Evolutionary conservation across 805 yeast genomes (phyloP), one percentile per base, ranked within the genome.

Genomic region (Yamadazyma sp.): DNA sequence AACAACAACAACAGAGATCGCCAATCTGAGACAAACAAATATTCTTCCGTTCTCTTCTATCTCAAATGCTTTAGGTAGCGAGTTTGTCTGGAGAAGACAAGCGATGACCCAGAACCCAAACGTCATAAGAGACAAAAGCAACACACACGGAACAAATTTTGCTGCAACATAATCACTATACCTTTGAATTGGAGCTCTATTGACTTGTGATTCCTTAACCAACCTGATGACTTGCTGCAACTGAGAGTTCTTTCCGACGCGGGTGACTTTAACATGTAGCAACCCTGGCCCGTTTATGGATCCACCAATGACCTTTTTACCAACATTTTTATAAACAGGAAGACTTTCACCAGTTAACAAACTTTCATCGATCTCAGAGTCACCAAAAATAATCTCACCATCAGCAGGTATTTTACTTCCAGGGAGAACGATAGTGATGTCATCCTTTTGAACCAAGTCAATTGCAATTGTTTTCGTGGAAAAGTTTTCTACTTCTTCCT

Each of bases 331-430:
- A 27, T 64, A 59, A 1, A 90, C 80, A 1, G 96, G 90, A 26
- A 77, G 55, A 0, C 95, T 77, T 61, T 93, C 99, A 34, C 99
- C 99, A 0, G 99, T 91, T 39, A 93, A 68, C 16, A 90, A 64
- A 2, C 96, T 82, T 60, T 93, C 99, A 54, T 90, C 91, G 21
- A 88, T 73, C 52, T 85, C 95, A 0, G 96, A 76, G 40, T 75
- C 75, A 6, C 99, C 99, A 46, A 70, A 70, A 1, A 84, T 62
- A 12, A 95, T 80, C 6, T 71, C 56, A 32, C 98, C 99, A 67
- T 93, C 99, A 1, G 96, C 89, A 1, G 98, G 96, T 3, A 93
- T 75, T 48, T 80, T 86, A 36, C 82, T 82, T 8, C 99, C 99
- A 0, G 98, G 95, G 31, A 79, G 69, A 3, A 93, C 73, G 12